phyloP scores from a whole-genome alignment of 148 eudicot genomes.

The Arbutus unedo region DNA sequence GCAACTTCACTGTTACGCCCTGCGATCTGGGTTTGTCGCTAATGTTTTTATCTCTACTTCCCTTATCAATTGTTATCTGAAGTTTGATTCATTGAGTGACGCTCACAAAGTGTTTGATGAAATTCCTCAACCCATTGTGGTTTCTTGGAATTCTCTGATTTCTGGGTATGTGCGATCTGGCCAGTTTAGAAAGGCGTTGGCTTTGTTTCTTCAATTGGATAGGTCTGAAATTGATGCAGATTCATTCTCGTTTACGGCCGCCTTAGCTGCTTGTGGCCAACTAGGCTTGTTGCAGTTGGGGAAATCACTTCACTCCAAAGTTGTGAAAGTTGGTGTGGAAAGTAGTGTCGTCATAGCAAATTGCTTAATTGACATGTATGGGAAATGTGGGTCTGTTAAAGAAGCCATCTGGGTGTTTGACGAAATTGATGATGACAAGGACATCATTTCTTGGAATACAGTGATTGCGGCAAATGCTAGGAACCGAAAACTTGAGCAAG shows the following conservation, averaged over 20 bases:
- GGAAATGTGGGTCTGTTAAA: constrained; percentile 47
- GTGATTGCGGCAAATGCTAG: constrained; percentile 67
- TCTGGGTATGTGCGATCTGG: constrained; percentile 77
- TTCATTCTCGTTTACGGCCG: constrained; percentile 59
- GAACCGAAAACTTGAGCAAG: constrained; percentile 51
- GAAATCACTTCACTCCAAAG: constrained; percentile 55
- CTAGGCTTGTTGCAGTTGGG: constrained; percentile 49
- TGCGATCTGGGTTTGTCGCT: constrained; percentile 47
- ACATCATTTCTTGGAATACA: constrained; percentile 77
- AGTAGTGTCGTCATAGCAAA: constrained; percentile 48
- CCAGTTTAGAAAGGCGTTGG: constrained; percentile 43
- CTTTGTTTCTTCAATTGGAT: constrained; percentile 48
- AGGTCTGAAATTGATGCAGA: constrained; percentile 45
- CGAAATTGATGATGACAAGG: constrained; percentile 38
- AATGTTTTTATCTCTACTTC: constrained; percentile 50
- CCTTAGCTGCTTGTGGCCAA: constrained; percentile 64
- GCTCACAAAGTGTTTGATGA: constrained; percentile 68
- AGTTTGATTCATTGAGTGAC: constrained; percentile 35
- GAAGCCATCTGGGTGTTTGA: constrained; percentile 45
- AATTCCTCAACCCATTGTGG: constrained; percentile 59
- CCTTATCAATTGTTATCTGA: constrained; percentile 54
- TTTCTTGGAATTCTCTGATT: constrained; percentile 78
- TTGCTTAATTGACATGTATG: constrained; percentile 90
- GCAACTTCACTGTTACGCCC: constrained; percentile 56
- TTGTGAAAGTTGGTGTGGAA: constrained; percentile 48